Conservation (phyloP, 2,329 filamentous ascomycete species). For the Colletotrichum sp. region DNA sequence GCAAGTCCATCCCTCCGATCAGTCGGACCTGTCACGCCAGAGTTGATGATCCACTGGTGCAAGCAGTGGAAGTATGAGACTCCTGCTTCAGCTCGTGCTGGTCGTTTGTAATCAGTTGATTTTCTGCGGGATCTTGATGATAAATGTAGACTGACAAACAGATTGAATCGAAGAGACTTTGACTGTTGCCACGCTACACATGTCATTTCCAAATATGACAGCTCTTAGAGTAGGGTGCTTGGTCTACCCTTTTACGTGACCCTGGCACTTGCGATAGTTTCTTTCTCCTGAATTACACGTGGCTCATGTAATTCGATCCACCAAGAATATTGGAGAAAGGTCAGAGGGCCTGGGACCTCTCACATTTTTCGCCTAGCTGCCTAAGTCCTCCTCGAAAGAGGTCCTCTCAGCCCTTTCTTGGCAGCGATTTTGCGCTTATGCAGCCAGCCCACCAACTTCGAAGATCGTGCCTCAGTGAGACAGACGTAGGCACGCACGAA, state of each 20-base stretch:
- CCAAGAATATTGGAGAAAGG: background rate
- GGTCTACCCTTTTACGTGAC: fast-evolving
- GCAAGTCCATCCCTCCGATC: slow-evolving; percentile 46
- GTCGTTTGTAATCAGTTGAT: background rate
- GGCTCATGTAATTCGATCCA: fast-evolving
- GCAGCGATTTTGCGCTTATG: background rate
- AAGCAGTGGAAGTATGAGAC: slow-evolving; percentile 44
- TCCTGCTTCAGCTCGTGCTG: background rate
- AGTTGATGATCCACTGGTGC: slow-evolving; percentile 55
- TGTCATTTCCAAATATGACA: background rate
- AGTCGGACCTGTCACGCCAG: slow-evolving; percentile 43
- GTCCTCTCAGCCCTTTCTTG: background rate
- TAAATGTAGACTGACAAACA: background rate
- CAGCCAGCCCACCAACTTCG: background rate
- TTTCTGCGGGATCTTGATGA: background rate
- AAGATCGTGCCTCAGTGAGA: background rate
- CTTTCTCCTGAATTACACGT: background rate
- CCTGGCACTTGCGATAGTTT: background rate
- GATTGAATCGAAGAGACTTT: background rate
- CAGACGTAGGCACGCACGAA: background rate
- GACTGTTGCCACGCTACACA: background rate
- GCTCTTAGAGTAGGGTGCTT: fast-evolving
- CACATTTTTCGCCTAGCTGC: background rate
- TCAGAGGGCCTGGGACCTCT: background rate
- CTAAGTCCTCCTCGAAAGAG: fast-evolving